phyloP scores from a whole-genome alignment of 1,139 yeast species.

The Pichia sp. region DNA sequence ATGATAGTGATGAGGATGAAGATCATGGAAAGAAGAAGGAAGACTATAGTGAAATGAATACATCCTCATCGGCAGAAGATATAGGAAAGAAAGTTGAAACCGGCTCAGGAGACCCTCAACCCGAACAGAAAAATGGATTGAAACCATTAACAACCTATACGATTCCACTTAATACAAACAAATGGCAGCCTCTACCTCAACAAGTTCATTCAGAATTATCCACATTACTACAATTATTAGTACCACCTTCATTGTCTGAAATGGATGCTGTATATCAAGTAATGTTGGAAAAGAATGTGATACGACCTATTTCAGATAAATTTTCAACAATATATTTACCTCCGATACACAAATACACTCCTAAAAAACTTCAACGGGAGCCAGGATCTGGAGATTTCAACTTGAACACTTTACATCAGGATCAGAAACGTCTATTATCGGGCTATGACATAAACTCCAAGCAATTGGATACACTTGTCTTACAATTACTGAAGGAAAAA shows the following conservation, averaged over 20 bases:
- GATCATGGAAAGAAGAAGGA: background rate
- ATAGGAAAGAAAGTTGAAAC: background rate
- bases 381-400: slow-evolving; percentile 19
- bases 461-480: slow-evolving; percentile 25
- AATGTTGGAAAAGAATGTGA: slow-evolving; percentile 17
- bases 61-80: background rate
- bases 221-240: slow-evolving; percentile 11
- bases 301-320: slow-evolving; percentile 23
- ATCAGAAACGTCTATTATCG: slow-evolving; percentile 22
- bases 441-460: slow-evolving; percentile 26
- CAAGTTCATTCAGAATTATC: slow-evolving; percentile 17
- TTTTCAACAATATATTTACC: slow-evolving; percentile 26
- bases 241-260: slow-evolving; percentile 11
- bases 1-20: background rate
- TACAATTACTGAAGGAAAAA: slow-evolving; percentile 23
- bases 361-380: background rate
- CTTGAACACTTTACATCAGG: slow-evolving; percentile 17
- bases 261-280: background rate
- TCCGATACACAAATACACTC: slow-evolving; percentile 20
- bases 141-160: slow-evolving; percentile 13
- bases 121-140: background rate
- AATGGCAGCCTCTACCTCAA: slow-evolving; percentile 26
- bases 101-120: background rate
- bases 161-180: slow-evolving; percentile 18
- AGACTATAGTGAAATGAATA: background rate